Percentiles rank a stretch among this genome's conserved stretches.
phyloP scores from a whole-genome alignment of 306 rosid species.

The Vicia villosa region DNA sequence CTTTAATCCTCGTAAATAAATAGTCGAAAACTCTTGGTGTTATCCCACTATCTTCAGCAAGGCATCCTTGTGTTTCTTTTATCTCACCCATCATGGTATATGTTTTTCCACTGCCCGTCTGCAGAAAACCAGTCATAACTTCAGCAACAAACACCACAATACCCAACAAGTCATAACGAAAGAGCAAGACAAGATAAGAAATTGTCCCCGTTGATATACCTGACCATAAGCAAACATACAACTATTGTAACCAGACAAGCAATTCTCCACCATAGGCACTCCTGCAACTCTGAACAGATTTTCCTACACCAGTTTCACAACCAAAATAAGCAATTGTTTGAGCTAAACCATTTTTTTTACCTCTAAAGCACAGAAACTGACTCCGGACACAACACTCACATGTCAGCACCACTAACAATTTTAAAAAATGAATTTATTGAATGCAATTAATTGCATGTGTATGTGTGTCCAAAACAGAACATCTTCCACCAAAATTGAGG shows the following conservation, averaged over 20 bases:
- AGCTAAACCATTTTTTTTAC: slow-evolving; percentile 2
- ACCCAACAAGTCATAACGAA: slow-evolving; percentile 16
- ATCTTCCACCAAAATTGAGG: too few relatives aligned
- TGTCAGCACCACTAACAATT: too few relatives aligned
- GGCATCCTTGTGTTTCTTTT: slow-evolving; percentile 62
- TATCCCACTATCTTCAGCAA: slow-evolving; percentile 73
- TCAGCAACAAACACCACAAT: slow-evolving; percentile 30
- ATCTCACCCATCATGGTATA: slow-evolving; percentile 98
- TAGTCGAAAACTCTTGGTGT: slow-evolving; percentile 91
- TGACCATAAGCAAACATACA: slow-evolving; percentile 98
- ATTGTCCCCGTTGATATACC: slow-evolving; percentile 49
- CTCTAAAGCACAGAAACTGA: too few relatives aligned
- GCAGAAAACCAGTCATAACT: slow-evolving; percentile 42
- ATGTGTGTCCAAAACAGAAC: too few relatives aligned
- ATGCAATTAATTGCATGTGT: too few relatives aligned
- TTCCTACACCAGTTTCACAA: slow-evolving; percentile 58
- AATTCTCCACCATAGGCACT: slow-evolving; percentile 95
- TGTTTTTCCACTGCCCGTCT: slow-evolving; percentile 99
- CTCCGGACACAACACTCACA: too few relatives aligned
- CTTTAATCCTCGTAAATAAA: slow-evolving; percentile 67
- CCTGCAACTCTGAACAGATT: slow-evolving; percentile 84
- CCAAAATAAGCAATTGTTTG: slow-evolving; percentile 18
- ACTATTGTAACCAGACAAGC: slow-evolving; percentile 94
- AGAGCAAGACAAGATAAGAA: background rate
- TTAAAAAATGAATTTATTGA: too few relatives aligned